Base-by-base conservation (phyloP, 202 grass and related monocot species). In the Elaeis oleifera region DNA sequence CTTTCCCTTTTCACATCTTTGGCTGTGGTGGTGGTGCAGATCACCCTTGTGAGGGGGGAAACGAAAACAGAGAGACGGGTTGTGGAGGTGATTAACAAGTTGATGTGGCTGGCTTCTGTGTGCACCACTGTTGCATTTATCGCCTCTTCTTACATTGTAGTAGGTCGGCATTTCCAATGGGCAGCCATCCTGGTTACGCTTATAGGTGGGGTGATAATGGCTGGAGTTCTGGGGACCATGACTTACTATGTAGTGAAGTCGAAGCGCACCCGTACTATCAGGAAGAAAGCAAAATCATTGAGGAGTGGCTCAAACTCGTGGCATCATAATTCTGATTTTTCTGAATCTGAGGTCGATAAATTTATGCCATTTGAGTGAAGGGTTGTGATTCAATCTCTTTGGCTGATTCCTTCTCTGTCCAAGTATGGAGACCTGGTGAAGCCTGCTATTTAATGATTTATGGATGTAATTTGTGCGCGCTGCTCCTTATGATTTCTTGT, bases 11-110 rank as follows among this genome's bases (percentile, higher is more conserved):
- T 97, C 79, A 97, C 92, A 57, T 97, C 92, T 19, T 84, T 97
- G 32, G 92, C 92, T 1, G 92, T 97, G 3, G 92, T 97, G 82
- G 92, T 97, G 27, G 85, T 97, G n/a, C 92, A 97, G 83, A 97
- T 97, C 70, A 97, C 92, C 15, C 67, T 97, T 25, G 92, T 97
- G 56, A 80, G 92, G 66, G 92, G 92, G 1, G 92, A 97, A 54
- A 92, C 88, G 0, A 97, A 97, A 73, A 88, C 92, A 57, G 92
- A 97, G 81, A 85, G 84, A 74, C 76, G 82, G 44, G 92, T 97
- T 1, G 77, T 97, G 6, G 84, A 70, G 82, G 58, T 97, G 54
- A 97, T 97, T 63, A 97, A 97, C 77, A 97, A 97, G 74, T 67
- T 97, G 71, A 97, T 97, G 92, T 97, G 92, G 92, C 31, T 97